Evolutionary conservation across 495 filamentous ascomycete genomes (phyloP), one percentile per base, ranked within the genome.

Genomic region (Penicillium coffeae): DNA sequence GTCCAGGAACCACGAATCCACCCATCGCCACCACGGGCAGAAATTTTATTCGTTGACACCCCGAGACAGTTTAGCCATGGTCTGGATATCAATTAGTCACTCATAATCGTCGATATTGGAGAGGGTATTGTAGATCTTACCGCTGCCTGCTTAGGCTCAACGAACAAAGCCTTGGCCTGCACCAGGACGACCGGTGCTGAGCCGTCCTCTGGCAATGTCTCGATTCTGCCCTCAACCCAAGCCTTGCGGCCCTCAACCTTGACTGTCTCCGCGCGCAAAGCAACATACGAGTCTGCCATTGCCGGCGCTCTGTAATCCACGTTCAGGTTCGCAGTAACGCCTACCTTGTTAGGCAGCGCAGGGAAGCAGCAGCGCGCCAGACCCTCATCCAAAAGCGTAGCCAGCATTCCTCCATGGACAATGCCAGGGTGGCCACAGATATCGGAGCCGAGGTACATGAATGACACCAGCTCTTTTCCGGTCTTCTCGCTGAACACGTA

Each of bases 241-340:
- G 91, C 93, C 68, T 98, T 98, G 51, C 93, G 78, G 5, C 93
- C 94, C 63, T 97, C 92, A 8, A 90, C 88, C 73, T 87, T 94
- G 16, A 81, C 80, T 14, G 90, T 96, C 58, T 82, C 81, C 15
- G 89, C 94, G 45, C 79, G 79, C 38, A 98, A 66, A 19, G 93
- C 88, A 36, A 91, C 72, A 60, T 85, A 95, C 38, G 77, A 75
- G n/a, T 81, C 77, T 19, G 92, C 89, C 62, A 79, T 77, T 20
- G 84, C 84, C 12, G 94, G 93, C 25, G 77, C 78, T 51, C 84
- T 80, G 67, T 97, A 98, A 62, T 93, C 89, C 63, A 98, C 81
- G 45, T 87, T 93, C 58, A 98, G 65, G 58, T 85, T 94, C 32
- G 93, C 93, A 14, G 93, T 98, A 63, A 98, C 83, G 39, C 82